Evolutionary conservation across 768 basidiomycete species (phyloP).

Genomic region (Leccinum olivaceopallidum): DNA sequence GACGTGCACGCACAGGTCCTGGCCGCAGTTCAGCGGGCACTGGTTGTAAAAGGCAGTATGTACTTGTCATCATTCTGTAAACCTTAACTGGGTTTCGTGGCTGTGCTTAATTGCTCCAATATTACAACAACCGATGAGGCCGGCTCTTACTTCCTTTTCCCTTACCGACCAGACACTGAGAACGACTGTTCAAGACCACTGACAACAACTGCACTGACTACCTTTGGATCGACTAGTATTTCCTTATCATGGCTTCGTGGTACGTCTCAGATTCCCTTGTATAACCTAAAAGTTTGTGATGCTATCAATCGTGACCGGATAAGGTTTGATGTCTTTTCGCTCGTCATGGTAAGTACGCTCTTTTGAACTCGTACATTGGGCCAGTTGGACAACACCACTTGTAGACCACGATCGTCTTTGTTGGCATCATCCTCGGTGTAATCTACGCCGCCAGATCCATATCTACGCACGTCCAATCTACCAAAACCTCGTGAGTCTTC

Average conservation of each 20-base stretch:
- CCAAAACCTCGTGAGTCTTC: conserved; percentile 55
- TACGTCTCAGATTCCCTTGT: background rate
- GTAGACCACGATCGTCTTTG: conserved; percentile 50
- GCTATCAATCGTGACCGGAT: background rate
- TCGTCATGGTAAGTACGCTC: conserved; percentile 11
- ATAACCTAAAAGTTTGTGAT: background rate
- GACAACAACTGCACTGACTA: too few relatives aligned
- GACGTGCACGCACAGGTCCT: conserved; percentile 70
- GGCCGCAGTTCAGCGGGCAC: conserved; percentile 68
- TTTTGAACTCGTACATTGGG: background rate
- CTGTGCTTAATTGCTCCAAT: background rate
- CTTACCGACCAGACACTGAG: background rate
- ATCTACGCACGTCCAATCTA: conserved; percentile 44
- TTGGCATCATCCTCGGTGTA: conserved; percentile 46
- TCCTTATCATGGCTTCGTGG: conserved; percentile 19
- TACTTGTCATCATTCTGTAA: too few relatives aligned
- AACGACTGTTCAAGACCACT: too few relatives aligned
- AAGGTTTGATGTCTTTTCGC: conserved; percentile 23
- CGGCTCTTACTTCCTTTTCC: background rate
- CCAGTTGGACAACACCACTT: background rate
- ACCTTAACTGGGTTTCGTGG: conserved; percentile 9
- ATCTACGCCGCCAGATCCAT: conserved; percentile 39
- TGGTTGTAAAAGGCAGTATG: conserved; percentile 5
- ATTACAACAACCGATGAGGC: too few relatives aligned
- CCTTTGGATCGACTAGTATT: too few relatives aligned